A percentile compares a stretch with the other conserved stretches of the same genome.
Evolutionary conservation across 176 grass and related monocot species (phyloP).

Genomic region (Dendrocalamus sinicus): DNA sequence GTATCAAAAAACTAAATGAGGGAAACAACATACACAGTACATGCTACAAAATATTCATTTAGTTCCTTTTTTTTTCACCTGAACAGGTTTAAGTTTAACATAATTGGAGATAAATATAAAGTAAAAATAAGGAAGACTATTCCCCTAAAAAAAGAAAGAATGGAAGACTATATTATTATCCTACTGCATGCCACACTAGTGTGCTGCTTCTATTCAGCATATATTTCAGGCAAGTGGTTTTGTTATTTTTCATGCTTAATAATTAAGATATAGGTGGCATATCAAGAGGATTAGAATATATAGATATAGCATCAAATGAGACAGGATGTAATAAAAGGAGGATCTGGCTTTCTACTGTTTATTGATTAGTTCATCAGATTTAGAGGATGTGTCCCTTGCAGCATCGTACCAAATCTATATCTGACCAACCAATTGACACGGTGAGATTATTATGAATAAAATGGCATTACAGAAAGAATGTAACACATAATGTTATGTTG

Average conservation of each 20-base stretch:
- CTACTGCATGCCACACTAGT: background rate
- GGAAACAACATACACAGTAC: background rate
- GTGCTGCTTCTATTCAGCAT: conserved; percentile 2
- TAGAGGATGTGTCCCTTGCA: conserved; percentile 3
- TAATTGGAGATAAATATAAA: background rate
- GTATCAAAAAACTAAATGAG: background rate
- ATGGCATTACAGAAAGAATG: conserved; percentile 25
- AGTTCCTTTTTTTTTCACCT: background rate
- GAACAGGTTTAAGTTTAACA: background rate
- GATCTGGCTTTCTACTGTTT: background rate
- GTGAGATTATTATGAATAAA: conserved; percentile 2
- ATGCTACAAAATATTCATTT: background rate
- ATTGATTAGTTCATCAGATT: conserved; percentile 6
- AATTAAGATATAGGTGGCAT: background rate
- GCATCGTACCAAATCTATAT: conserved; percentile 2
- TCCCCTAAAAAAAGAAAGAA: conserved; percentile 1
- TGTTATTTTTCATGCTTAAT: conserved; percentile 8
- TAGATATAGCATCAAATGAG: background rate
- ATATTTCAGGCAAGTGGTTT: conserved; percentile 18
- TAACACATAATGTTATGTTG: background rate
- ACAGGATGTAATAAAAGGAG: background rate
- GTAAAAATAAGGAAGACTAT: background rate
- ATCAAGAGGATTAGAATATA: background rate
- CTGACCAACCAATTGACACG: background rate
- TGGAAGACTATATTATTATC: background rate